Evolutionary conservation across 164 flowering plant genomes (phyloP), one percentile per base, ranked within the genome.

Genomic region (Saururus chinensis): DNA sequence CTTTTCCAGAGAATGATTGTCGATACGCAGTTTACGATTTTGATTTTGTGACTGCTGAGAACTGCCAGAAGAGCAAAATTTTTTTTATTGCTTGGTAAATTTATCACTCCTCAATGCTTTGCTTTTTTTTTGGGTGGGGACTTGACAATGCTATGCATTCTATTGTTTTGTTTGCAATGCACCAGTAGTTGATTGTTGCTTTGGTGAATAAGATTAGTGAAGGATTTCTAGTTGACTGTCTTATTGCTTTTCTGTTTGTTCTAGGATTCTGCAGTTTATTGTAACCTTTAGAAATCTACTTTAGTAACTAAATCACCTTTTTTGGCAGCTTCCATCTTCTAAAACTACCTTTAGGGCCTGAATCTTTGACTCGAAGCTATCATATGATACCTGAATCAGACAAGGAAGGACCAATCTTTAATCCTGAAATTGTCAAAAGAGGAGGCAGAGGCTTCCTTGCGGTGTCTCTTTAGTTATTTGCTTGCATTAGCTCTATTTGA

Each of bases 51-150:
- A 89, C 90, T 53, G 69, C 87, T 26, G 91, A 89, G 68, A 86
- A 89, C 68, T 89, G 96, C 64, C 96, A 83, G 67, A 85, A 85
- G 80, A 89, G 90, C 92, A 86, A 88, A 75, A 86, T 88, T 19
- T 88, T 86, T 73, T 88, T 88, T 80, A 80, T 88, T 65, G 84
- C 96, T 56, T 88, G 92, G 96, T 88, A 24, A 72, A 84, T 64
- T 66, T 73, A 30, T 30, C 2, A 30, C 37, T 2, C 37, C 37
- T 30, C 6, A 6, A 30, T 30, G 37, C 37, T 30, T 2, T 30
- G 37, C 6, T n/a, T n/a, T n/a, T n/a, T n/a, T n/a, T n/a, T n/a
- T n/a, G n/a, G n/a, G n/a, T n/a, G n/a, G n/a, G n/a, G n/a, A n/a
- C n/a, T n/a, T n/a, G n/a, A n/a, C n/a, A n/a, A n/a, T n/a, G 37